These are phyloP conservation scores for Ceratobasidium sp. DNA, from an alignment of 1,284 basidiomycete genomes.

Conservation along the genomic window DNA sequence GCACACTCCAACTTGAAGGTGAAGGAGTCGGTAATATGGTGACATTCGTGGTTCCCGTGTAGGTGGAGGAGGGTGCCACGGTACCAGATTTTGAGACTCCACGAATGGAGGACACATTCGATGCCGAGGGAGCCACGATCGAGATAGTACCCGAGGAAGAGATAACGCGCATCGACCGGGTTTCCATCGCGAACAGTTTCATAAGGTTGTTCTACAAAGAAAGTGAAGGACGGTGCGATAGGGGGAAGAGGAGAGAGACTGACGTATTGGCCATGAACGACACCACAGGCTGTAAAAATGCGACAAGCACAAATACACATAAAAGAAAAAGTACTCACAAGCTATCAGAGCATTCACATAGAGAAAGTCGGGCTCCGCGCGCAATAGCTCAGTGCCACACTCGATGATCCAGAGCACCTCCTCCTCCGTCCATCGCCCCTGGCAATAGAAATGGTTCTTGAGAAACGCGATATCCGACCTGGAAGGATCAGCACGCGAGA, in stretches of 20 bases:
- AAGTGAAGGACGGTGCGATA: constrained; percentile 18
- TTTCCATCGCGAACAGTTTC: constrained; percentile 97
- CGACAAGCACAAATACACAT: background rate
- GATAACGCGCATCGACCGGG: constrained; percentile 90
- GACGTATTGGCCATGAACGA: constrained; percentile 98
- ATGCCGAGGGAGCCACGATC: constrained; percentile 97
- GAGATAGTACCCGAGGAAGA: constrained; percentile 98
- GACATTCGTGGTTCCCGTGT: constrained; percentile 96
- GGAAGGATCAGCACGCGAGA: too few species aligned
- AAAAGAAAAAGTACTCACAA: constrained; percentile 66
- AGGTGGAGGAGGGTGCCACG: constrained; percentile 93
- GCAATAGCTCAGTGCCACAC: constrained; percentile 83
- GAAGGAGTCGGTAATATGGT: too few species aligned
- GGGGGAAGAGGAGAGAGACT: constrained; percentile 56
- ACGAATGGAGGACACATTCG: constrained; percentile 95
- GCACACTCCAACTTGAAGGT: too few species aligned
- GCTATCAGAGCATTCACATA: constrained; percentile 95
- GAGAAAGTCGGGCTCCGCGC: constrained; percentile 88
- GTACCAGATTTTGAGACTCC: constrained; percentile 93
- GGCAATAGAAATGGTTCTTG: constrained; percentile 99
- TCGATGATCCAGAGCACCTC: constrained; percentile 90
- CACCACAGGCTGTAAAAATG: constrained; percentile 86
- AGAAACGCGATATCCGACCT: constrained; percentile 95
- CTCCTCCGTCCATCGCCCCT: constrained; percentile 91
- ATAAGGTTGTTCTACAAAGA: constrained; percentile 89